phyloP scores from a whole-genome alignment of 495 filamentous ascomycete species.

The Aspergillus cavernicola region DNA sequence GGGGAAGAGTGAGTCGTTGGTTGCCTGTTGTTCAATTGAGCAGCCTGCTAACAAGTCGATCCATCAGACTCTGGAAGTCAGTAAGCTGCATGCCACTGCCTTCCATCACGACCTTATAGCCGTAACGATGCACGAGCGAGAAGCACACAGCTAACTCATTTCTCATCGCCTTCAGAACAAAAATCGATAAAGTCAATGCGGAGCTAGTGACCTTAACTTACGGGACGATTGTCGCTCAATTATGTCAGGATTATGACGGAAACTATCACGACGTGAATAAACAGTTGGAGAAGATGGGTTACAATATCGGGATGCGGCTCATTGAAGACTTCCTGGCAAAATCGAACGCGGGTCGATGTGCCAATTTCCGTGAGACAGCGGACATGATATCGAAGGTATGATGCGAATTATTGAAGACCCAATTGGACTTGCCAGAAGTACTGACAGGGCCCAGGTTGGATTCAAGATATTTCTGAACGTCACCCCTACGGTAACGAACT shows the following conservation, averaged over 20 bases:
- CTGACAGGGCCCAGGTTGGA: constrained; percentile 60
- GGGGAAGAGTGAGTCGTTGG: constrained; percentile 85
- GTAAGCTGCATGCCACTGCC: constrained; percentile 33
- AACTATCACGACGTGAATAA: constrained; percentile 93
- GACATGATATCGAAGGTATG: constrained; percentile 91
- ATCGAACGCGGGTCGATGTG: constrained; percentile 80
- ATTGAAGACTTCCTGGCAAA: constrained; percentile 98
- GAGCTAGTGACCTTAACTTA: constrained; percentile 97
- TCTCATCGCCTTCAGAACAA: constrained; percentile 40
- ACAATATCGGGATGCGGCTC: constrained; percentile 93
- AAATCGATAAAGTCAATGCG: constrained; percentile 74
- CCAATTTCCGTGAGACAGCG: constrained; percentile 90
- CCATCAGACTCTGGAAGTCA: constrained; percentile 91
- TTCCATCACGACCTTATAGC: not conserved
- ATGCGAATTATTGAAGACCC: not conserved
- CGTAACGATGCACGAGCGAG: not conserved
- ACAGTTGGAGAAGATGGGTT: constrained; percentile 98
- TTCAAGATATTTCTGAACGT: constrained; percentile 99
- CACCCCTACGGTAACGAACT: constrained; percentile 91
- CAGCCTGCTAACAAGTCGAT: constrained; percentile 25
- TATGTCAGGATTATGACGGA: constrained; percentile 91
- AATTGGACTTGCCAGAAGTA: not conserved
- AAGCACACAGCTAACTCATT: constrained; percentile 9
- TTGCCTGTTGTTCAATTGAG: constrained; percentile 6
- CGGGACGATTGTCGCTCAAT: constrained; percentile 92